Evolutionary conservation across 2,329 filamentous ascomycete species (phyloP).

Genomic region (Penicillium carneum): DNA sequence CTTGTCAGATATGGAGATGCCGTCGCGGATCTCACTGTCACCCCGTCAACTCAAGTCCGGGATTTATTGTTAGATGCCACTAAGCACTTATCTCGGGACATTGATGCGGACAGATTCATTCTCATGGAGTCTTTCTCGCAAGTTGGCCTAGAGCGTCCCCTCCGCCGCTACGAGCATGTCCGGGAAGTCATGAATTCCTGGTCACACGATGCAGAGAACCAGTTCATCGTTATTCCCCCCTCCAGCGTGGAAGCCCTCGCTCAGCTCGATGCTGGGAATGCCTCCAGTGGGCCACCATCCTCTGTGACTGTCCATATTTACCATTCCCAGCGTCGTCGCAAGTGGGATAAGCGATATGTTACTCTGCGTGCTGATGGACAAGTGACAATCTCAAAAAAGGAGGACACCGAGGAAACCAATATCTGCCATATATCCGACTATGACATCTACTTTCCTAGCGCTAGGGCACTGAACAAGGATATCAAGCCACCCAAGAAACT

Average conservation of each 20-base stretch:
- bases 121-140: conserved; percentile 77
- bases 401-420: conserved; percentile 71
- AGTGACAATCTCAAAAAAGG: conserved; percentile 73
- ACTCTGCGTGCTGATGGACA: conserved; percentile 78
- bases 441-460: conserved; percentile 82
- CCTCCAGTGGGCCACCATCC: conserved; percentile 68
- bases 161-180: conserved; percentile 85
- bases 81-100: conserved; percentile 66
- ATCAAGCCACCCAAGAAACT: conserved; percentile 84
- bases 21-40: conserved; percentile 74
- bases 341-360: conserved; percentile 86
- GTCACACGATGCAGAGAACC: conserved; percentile 81
- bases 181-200: conserved; percentile 91
- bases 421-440: conserved; percentile 90
- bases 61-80: conserved; percentile 76
- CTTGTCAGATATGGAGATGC: conserved; percentile 74
- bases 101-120: conserved; percentile 72
- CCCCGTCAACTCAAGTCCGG: conserved; percentile 73
- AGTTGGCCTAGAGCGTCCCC: conserved; percentile 78
- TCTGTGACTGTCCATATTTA: conserved; percentile 76
- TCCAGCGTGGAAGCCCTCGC: conserved; percentile 58
- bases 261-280: conserved; percentile 68
- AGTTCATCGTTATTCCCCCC: conserved; percentile 70
- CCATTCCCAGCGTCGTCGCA: conserved; percentile 80
- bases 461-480: conserved; percentile 70